phyloP scores from a whole-genome alignment of 805 yeast species.

The baker's yeast (Saccharomyces cerevisiae) region DNA sequence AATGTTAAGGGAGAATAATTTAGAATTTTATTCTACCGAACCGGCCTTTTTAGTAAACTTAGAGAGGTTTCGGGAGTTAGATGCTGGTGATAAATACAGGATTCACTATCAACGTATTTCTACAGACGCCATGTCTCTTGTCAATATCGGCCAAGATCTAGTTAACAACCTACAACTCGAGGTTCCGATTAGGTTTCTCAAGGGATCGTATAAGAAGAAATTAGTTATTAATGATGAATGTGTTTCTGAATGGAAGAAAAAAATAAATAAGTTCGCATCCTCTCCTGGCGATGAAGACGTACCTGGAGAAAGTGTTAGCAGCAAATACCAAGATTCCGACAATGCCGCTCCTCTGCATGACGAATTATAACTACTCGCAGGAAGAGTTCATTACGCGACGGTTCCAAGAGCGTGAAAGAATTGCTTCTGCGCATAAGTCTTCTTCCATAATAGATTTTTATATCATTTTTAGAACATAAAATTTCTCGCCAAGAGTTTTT shows the following conservation, averaged over 20 bases:
- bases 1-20: conserved; percentile 44
- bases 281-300: not conserved
- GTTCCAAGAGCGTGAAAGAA: not conserved
- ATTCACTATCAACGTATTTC: conserved; percentile 78
- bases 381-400: not conserved
- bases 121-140: conserved; percentile 67
- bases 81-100: conserved; percentile 75
- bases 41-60: conserved; percentile 81
- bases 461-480: not conserved
- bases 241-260: not conserved
- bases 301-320: not conserved
- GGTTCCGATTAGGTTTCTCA: conserved; percentile 28
- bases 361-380: conserved; percentile 1
- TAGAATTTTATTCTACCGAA: conserved; percentile 65
- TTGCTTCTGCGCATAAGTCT: not conserved
- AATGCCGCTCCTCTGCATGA: conserved; percentile 1
- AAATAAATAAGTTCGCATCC: not conserved
- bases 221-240: not conserved
- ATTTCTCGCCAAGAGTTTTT: not conserved
- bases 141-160: conserved; percentile 84
- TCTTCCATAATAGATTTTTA: not conserved
- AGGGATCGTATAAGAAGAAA: not conserved
- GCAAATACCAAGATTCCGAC: not conserved
- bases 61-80: conserved; percentile 48
- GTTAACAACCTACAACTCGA: conserved; percentile 76